Evolutionary conservation across 257 asterid species (phyloP), one percentile per base, ranked within the genome.

Genomic region (Scutellaria barbata): DNA sequence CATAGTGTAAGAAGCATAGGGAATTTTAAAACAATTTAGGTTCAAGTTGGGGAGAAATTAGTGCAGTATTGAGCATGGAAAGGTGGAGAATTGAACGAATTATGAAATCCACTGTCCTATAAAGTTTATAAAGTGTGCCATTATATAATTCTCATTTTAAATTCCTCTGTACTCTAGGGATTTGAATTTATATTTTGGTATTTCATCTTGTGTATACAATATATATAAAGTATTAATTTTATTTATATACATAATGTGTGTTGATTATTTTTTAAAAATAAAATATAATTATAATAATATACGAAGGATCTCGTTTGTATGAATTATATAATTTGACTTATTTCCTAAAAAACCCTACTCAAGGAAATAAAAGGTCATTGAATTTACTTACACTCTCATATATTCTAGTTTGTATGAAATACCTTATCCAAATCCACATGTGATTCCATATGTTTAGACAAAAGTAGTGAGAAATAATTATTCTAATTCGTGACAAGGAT

Each of bases 11-110:
- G 39, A 60, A 60, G 66, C 80, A 75, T 75, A 68, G 3, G 14
- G 52, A 68, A 68, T 68, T 75, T 22, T 39, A 22, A 20, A 75
- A 41, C 54, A 61, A 60, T 48, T 39, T 75, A 7, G 58, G 47
- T 35, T 68, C 64, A 68, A 68, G 73, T 68, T 68, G 58, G 25
- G 52, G 48, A 45, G 41, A 47, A 67, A 58, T n/a, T 75, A 61
- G 75, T 59, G 75, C 8, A 42, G 66, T 55, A 51, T 61, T 42
- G 71, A 52, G 69, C 66, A 61, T 69, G 52, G 74, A 67, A 66
- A 74, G 70, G 63, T 66, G 79, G 76, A 69, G 61, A 52, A 61
- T 72, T 63, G 55, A 62, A 69, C 68, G 63, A 74, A 76, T 76
- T 22, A 68, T 75, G 60, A 68, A 51, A 17, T n/a, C 79, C 79